Percentiles rank a stretch among this genome's conserved stretches.
Evolutionary conservation across 139 green algal genomes (phyloP).

Genomic region (Ettlia oleoabundans): DNA sequence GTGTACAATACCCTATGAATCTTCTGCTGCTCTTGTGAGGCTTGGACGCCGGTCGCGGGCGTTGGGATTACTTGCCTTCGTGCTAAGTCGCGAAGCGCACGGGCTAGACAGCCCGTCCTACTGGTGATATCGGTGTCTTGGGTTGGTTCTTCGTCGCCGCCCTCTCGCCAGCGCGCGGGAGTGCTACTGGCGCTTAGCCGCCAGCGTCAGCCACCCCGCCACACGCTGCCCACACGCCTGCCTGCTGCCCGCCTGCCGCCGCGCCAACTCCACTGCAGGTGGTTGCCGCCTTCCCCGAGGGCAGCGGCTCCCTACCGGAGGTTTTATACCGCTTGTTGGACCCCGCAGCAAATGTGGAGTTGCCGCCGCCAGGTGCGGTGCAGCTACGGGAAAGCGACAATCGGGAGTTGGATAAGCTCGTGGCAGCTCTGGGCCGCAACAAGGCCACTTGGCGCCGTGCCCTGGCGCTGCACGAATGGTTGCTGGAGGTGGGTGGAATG

Average conservation of each 20-base stretch:
- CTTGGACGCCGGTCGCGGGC: too few relatives aligned
- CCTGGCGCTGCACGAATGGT: constrained; percentile 78
- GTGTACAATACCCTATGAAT: too few relatives aligned
- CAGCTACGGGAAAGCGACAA: constrained; percentile 59
- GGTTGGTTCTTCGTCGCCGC: too few relatives aligned
- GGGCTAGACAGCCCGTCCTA: too few relatives aligned
- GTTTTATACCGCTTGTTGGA: constrained; percentile 60
- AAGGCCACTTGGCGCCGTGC: constrained; percentile 81
- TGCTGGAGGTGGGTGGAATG: constrained; percentile 50
- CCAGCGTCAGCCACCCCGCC: not conserved
- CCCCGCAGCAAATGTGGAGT: constrained; percentile 45
- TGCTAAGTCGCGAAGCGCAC: too few relatives aligned
- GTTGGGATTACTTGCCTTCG: not conserved
- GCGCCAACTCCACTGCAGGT: constrained; percentile 29
- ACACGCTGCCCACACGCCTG: not conserved
- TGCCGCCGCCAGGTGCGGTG: constrained; percentile 41
- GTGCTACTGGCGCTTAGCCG: too few relatives aligned
- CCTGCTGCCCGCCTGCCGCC: not conserved
- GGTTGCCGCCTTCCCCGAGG: constrained; percentile 33
- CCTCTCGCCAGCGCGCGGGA: too few relatives aligned
- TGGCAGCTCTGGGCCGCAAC: constrained; percentile 70
- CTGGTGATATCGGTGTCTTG: too few relatives aligned
- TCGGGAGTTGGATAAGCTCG: constrained; percentile 86
- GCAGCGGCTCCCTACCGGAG: constrained; percentile 49
- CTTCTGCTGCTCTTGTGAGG: too few relatives aligned